Evolutionary conservation across 2,329 filamentous ascomycete genomes (phyloP), one percentile per base, ranked within the genome.

Genomic region (Colletotrichum lini): DNA sequence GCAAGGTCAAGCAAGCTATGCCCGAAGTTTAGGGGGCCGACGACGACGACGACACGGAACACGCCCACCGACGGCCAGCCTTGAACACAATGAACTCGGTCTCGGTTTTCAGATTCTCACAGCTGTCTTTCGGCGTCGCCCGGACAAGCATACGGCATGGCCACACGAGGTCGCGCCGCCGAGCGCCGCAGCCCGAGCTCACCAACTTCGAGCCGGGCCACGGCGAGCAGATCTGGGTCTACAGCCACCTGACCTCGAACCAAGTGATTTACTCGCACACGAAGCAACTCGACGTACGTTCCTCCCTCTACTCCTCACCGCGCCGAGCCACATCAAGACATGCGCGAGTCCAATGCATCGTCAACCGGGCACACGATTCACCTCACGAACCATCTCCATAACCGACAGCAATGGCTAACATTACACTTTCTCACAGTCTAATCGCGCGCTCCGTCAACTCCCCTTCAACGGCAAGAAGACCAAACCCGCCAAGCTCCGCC

Each of bases 391-490:
- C 16, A 26, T 44, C 2, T 13, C 38, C 35, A 6, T 12, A 57
- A 35, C 30, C 7, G 35, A 15, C 45, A 42, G 45, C 59, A 8
- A 58, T 58, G 52, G 30, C 66, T 69, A 65, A 65, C 21, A 52
- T 54, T 35, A 6, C 47, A 35, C 45, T 15, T 35, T 35, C 40
- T 16, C 42, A 18, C 70, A 84, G 82, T 82, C 84, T 73, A 80
- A 83, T 74, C 83, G 84, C 70, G 82, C 84, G 57, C 80, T 90
- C 73, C 84, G 86, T 76, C 89, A 91, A 77, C 80, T 93, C 72
- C 87, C 89, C 58, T 93, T 88, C 83, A 90, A 90, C 74, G 91
- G 90, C 80, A 93, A 92, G 79, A 92, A 93, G 81, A 86, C 88
- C 57, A 87, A 89, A 74, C 90, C 90, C 2, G 79, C 86, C 65